Conservation (phyloP, 2,329 filamentous ascomycete genomes). For the Aspergillus pseudoterreus region DNA sequence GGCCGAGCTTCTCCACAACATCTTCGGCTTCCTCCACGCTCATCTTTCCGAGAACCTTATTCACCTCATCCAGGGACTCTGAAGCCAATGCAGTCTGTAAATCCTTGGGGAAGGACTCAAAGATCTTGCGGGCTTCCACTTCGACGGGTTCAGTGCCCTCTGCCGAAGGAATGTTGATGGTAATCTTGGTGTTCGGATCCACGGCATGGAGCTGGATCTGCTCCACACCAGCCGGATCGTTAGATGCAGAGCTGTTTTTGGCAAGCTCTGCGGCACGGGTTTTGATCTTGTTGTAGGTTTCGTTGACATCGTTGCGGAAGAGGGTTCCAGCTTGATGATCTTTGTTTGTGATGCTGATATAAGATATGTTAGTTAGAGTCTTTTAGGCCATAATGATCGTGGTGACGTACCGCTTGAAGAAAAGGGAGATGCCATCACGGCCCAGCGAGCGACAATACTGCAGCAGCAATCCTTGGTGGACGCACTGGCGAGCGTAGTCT, state of each 20-base stretch:
- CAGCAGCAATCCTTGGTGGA: slow-evolving; percentile 86
- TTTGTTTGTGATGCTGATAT: slow-evolving; percentile 68
- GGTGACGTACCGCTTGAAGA: slow-evolving; percentile 73
- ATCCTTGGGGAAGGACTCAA: slow-evolving; percentile 76
- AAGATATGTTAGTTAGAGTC: slow-evolving; percentile 6
- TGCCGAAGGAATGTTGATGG: slow-evolving; percentile 73
- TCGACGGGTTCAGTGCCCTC: slow-evolving; percentile 62
- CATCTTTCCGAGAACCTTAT: slow-evolving; percentile 84
- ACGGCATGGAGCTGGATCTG: slow-evolving; percentile 98
- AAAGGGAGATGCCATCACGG: slow-evolving; percentile 80
- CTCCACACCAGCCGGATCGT: slow-evolving; percentile 66
- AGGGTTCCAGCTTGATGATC: slow-evolving; percentile 87
- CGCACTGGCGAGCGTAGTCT: slow-evolving; percentile 76
- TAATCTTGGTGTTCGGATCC: slow-evolving; percentile 86
- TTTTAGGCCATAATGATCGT: neutral
- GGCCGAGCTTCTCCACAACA: slow-evolving; percentile 72
- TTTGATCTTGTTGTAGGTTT: slow-evolving; percentile 79
- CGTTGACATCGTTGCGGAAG: slow-evolving; percentile 88
- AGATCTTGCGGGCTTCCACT: slow-evolving; percentile 67
- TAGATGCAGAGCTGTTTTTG: slow-evolving; percentile 53
- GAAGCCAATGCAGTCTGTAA: slow-evolving; percentile 78
- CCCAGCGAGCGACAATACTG: slow-evolving; percentile 94
- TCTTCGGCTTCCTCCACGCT: slow-evolving; percentile 83
- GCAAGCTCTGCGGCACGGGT: slow-evolving; percentile 70
- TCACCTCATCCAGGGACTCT: slow-evolving; percentile 85